Evolutionary conservation across 2,329 filamentous ascomycete species (phyloP).

Genomic region (Torrubiella hemipterigena): DNA sequence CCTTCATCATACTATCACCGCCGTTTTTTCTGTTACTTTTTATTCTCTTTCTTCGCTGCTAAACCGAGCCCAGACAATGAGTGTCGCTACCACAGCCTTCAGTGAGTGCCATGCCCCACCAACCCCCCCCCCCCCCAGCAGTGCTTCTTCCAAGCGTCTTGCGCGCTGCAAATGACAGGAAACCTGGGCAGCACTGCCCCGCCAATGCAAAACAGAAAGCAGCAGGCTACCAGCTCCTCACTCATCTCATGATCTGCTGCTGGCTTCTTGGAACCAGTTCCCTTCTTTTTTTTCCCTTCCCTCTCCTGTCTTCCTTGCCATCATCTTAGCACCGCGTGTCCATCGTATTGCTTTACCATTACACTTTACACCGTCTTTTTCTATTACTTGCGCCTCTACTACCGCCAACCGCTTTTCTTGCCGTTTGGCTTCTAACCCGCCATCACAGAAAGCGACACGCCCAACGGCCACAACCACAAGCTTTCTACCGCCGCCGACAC

Average conservation of each 20-base stretch:
- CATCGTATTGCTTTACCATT: background rate
- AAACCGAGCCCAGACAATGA: background rate
- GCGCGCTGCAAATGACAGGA: too few species aligned
- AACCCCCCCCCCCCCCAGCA: too few species aligned
- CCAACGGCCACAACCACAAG: constrained; percentile 5
- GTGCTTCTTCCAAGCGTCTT: too few species aligned
- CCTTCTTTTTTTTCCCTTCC: background rate
- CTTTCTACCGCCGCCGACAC: constrained; percentile 11
- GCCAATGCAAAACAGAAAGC: too few species aligned
- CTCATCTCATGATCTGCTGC: background rate
- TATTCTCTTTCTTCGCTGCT: background rate
- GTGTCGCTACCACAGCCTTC: too few species aligned
- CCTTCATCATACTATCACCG: constrained; percentile 1
- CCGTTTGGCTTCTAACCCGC: constrained; percentile 1
- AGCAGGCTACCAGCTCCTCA: too few species aligned
- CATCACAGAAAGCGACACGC: background rate
- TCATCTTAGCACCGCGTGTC: background rate
- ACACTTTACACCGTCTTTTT: too few species aligned
- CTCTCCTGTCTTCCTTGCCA: background rate
- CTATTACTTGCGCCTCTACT: too few species aligned
- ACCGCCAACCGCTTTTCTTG: background rate
- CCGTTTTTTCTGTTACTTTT: background rate
- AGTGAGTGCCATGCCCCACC: too few species aligned
- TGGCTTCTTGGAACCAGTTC: background rate
- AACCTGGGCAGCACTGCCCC: too few species aligned